These are phyloP conservation scores for Apiospora marii DNA, from an alignment of 2,329 filamentous ascomycete species.

Conservation along the genomic window DNA sequence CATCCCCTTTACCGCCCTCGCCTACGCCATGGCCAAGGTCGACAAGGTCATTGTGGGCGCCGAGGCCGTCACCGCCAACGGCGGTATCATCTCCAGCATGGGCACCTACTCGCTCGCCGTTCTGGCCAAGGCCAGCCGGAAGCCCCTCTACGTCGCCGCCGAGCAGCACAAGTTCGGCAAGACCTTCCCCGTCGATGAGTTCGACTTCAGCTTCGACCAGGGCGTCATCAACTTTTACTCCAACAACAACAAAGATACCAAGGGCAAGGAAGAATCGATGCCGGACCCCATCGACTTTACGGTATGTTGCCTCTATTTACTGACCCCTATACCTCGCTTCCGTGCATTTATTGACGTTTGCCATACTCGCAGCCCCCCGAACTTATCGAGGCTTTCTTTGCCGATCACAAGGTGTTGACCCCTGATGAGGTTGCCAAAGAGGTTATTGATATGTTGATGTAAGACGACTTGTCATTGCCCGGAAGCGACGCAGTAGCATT, in stretches of 20 bases:
- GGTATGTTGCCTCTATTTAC: slow-evolving; percentile 29
- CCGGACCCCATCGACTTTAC: slow-evolving; percentile 38
- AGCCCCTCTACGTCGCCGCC: slow-evolving; percentile 85
- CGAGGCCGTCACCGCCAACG: slow-evolving; percentile 93
- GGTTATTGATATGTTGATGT: slow-evolving; percentile 44
- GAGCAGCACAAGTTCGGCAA: slow-evolving; percentile 98
- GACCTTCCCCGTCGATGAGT: slow-evolving; percentile 81
- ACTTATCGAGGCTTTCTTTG: slow-evolving; percentile 41
- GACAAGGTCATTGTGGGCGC: slow-evolving; percentile 72
- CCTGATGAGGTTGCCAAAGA: slow-evolving; percentile 41
- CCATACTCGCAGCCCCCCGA: slow-evolving; percentile 36
- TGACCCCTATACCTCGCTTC: slow-evolving; percentile 1
- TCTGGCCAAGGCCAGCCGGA: slow-evolving; percentile 71
- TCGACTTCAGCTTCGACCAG: slow-evolving; percentile 51
- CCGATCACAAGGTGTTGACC: slow-evolving; percentile 41
- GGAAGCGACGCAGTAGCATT: not conserved
- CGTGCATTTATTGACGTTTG: not conserved
- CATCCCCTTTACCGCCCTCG: slow-evolving; percentile 78
- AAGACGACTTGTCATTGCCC: slow-evolving; percentile 19
- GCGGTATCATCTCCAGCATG: slow-evolving; percentile 88
- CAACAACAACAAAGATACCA: slow-evolving; percentile 29
- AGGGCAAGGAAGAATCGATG: slow-evolving; percentile 25
- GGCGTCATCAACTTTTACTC: slow-evolving; percentile 45
- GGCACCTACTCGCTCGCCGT: slow-evolving; percentile 87
- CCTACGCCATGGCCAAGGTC: slow-evolving; percentile 79